Conservation (phyloP, 139 green algal species). For the Chlorella vulgaris region DNA sequence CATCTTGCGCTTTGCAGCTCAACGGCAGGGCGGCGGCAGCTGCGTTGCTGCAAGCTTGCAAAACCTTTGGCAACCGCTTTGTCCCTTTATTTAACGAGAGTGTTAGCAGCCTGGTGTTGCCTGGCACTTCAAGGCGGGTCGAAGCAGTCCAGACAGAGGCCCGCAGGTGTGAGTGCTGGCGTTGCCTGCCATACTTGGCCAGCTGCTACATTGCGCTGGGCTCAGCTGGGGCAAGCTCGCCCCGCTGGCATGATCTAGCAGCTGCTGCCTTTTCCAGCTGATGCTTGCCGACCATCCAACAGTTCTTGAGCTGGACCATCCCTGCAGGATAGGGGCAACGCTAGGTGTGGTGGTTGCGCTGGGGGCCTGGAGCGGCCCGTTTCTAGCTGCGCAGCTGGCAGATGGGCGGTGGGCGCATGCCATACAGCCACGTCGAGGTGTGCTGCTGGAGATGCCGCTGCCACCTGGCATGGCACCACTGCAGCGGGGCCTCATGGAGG, state of each 20-base stretch:
- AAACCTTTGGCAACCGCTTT: conserved; percentile 23
- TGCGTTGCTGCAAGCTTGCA: conserved; percentile 56
- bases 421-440: conserved; percentile 63
- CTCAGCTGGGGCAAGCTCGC: background rate
- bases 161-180: conserved; percentile 39
- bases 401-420: conserved; percentile 45
- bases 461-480: conserved; percentile 55
- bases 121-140: background rate
- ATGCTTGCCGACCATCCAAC: too few relatives aligned
- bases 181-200: too few relatives aligned
- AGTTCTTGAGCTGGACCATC: background rate
- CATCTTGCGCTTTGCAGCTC: conserved; percentile 59
- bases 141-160: conserved; percentile 14
- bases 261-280: too few relatives aligned
- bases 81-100: conserved; percentile 25
- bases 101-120: background rate
- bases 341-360: conserved; percentile 63
- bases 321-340: background rate
- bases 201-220: too few relatives aligned
- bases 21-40: conserved; percentile 61
- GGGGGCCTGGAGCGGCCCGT: conserved; percentile 66
- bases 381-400: conserved; percentile 32
- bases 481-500: conserved; percentile 76
- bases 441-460: conserved; percentile 66
- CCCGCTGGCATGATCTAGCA: background rate